These are phyloP conservation scores for Candida incommunis DNA, from an alignment of 805 yeast genomes.

Conservation along the genomic window DNA sequence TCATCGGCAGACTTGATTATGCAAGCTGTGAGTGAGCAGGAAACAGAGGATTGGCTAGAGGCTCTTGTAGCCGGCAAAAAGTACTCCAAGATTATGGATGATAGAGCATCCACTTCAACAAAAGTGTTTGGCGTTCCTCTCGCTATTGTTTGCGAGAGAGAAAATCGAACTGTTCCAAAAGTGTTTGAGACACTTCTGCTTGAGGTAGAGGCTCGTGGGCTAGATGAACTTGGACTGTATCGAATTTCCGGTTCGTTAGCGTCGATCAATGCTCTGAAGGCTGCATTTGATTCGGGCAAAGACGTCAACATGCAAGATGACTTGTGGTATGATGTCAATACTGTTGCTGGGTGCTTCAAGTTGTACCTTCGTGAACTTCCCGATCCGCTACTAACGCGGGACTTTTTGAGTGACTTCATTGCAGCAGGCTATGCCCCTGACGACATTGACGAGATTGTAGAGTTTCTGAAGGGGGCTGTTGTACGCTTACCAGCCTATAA, in stretches of 20 bases:
- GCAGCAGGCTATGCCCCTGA: constrained; percentile 15
- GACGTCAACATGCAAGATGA: constrained; percentile 33
- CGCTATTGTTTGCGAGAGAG: constrained; percentile 59
- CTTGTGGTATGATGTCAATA: constrained; percentile 66
- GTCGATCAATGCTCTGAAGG: constrained; percentile 37
- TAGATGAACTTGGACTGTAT: constrained; percentile 84
- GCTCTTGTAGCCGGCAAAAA: constrained; percentile 14
- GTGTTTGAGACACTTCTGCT: constrained; percentile 51
- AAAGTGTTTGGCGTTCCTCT: constrained; percentile 82
- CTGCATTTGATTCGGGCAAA: constrained; percentile 39
- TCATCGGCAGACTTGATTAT: constrained; percentile 23
- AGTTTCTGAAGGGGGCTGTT: constrained; percentile 20
- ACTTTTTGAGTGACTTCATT: constrained; percentile 43
- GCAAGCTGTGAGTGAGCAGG: constrained; percentile 50
- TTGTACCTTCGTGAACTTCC: constrained; percentile 75
- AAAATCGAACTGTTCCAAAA: constrained; percentile 44
- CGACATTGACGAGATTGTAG: constrained; percentile 13
- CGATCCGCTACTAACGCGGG: constrained; percentile 61
- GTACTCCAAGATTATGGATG: constrained; percentile 9
- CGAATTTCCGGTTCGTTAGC: constrained; percentile 57
- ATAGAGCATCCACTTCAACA: constrained; percentile 17
- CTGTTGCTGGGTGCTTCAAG: constrained; percentile 80
- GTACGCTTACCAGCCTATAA: constrained; percentile 46
- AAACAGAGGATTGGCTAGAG: constrained; percentile 63
- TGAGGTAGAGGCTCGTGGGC: constrained; percentile 74